Base-by-base conservation (phyloP, 2,329 filamentous ascomycete genomes). In the Furcasterigmium sp. region DNA sequence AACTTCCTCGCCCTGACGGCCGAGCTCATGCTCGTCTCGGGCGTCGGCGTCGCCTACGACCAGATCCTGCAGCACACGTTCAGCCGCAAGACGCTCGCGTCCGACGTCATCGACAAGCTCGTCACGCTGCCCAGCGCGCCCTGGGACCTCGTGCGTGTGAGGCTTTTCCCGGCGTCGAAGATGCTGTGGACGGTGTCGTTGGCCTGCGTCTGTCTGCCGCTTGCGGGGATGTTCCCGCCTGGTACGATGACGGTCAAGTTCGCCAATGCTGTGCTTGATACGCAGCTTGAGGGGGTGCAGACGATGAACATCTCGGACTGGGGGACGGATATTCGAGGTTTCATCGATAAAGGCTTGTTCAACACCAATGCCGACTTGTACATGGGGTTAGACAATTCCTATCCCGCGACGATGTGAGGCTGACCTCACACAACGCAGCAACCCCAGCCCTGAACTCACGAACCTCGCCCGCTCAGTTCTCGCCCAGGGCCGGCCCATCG, bases 1-100 rank as follows among this genome's bases (percentile, higher is more conserved):
- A 91, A 90, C 62, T 76, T 95, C 53, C 85, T 89, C n/a, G 84
- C 89, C 23, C 68, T 95, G 53, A 80, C 94, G 29, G 80, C 84
- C 5, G 89, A 95, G 62, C 72, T 94, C 9, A 80, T 82, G 7
- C 68, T 95, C 39, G 21, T 45, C 2, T 39, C 26, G 8, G 39
- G 39, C 10, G 37, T 45, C 14, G 21, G 25, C 9, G 40, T 45
- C 13, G 44, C 44, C 5, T 45, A 45, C 17, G 40, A 38, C 3
- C 44, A 45, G 17, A 26, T 28, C 21, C 23, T 45, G 9, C 39
- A 39, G 39, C 17, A 18, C 13, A 17, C 23, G 6, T 39, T 45
- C 18, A 35, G 39, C 7, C 23, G 20, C 5, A 41, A 37, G 17
- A 11, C 30, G 2, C 36, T 39, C 18, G 37, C 10, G 15, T 39